Conservation (phyloP, 345 rosid genomes). For the Clausena lansium region DNA sequence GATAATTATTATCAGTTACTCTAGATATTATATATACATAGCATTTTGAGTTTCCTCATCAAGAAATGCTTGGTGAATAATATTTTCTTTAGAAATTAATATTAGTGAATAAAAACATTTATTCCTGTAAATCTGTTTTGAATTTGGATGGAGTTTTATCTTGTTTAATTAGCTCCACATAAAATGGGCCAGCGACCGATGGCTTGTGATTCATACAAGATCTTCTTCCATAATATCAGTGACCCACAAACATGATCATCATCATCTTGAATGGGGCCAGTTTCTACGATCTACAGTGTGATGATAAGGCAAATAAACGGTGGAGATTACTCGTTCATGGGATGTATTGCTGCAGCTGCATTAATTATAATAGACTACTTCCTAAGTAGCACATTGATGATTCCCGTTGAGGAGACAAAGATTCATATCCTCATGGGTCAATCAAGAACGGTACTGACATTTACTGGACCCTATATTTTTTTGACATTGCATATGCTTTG, state of each 20-base stretch:
- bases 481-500: background rate
- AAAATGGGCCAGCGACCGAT: background rate
- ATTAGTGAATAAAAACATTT: background rate
- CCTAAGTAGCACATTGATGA: constrained; percentile 11
- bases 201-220: constrained; percentile 2
- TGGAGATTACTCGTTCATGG: constrained; percentile 8
- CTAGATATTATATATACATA: too few species aligned
- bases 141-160: too few species aligned
- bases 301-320: constrained; percentile 12
- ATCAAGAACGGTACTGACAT: constrained; percentile 1
- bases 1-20: too few species aligned
- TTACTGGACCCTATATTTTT: background rate
- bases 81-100: too few species aligned
- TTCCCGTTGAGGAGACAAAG: constrained; percentile 20
- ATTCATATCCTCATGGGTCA: constrained; percentile 10
- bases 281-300: background rate
- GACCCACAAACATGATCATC: constrained; percentile 9
- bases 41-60: too few species aligned
- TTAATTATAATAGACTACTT: constrained; percentile 21
- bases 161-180: background rate
- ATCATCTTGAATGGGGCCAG: background rate
- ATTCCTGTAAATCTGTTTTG: background rate
- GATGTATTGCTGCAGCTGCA: background rate
- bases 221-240: background rate
- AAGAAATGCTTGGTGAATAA: too few species aligned